Base-by-base conservation (phyloP, 2,329 filamentous ascomycete genomes). In the Simplicillium sp. region DNA sequence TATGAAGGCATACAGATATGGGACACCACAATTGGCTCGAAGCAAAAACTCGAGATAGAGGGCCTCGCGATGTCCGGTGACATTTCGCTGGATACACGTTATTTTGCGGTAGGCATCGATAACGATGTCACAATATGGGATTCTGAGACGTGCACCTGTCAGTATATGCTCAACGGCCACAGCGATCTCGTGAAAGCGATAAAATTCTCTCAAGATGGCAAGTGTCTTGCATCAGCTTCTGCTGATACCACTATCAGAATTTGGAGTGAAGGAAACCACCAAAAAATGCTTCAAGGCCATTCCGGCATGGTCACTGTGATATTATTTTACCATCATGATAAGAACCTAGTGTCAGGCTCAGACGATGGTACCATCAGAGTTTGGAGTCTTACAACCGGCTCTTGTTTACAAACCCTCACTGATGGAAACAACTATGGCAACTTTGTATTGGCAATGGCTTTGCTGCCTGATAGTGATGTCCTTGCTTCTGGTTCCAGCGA, bases 111-210 rank as follows among this genome's bases (percentile, higher is more conserved):
- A 6, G 46, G 36, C 13, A 49, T 44, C 3, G 7, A 35, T 3
- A 47, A 53, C 29, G 12, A 36, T 11, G 29, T 49, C 8, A 41
- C 44, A 14, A 16, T 52, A 5, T 54, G 47, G 48, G 47, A 46
- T 11, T 29, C 42, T 13, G 29, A 32, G 3, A 40, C 34, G 7
- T 36, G 43, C 12, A 37, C 37, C 12, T 45, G 41, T 31, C 33
- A 47, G 36, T 40, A 46, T 29, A 51, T 35, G 16, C 41, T 53
- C 36, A 43, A 42, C 29, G 46, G 46, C 35, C 49, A 51, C 32
- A 44, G 41, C 34, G 37, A 36, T 29, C 37, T 3, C 2, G 39
- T 46, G 12, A 43, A 11, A 11, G 45, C 44, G 25, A 38, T 53
- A 4, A 39, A 37, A 13, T 48, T 54, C 35, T 46, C 48, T 12